Evolutionary conservation across 495 filamentous ascomycete species (phyloP).

Genomic region (Podospora pseudocomata): DNA sequence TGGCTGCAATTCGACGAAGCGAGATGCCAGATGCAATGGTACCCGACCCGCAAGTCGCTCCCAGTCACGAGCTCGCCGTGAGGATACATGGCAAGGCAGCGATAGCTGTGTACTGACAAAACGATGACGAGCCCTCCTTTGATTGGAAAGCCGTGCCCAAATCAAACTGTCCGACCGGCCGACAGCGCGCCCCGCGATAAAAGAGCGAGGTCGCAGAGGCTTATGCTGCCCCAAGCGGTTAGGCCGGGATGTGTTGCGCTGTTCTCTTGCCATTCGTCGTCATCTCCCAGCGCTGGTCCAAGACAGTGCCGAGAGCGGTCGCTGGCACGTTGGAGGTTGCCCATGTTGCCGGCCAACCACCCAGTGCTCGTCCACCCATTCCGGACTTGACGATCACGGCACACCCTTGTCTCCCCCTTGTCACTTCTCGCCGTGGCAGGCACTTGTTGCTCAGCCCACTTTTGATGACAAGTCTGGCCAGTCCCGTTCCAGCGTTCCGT

Average conservation of each 20-base stretch:
- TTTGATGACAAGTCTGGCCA: constrained; percentile 26
- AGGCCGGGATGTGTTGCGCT: constrained; percentile 17
- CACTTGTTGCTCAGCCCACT: constrained; percentile 31
- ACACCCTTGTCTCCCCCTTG: constrained; percentile 21
- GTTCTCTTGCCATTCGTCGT: constrained; percentile 31
- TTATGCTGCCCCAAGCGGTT: not conserved
- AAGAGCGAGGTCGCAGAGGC: not conserved
- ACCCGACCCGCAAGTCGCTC: constrained; percentile 30
- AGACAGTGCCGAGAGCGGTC: constrained; percentile 19
- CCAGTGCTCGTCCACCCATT: constrained; percentile 26
- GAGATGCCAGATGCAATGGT: constrained; percentile 26
- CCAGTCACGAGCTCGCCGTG: constrained; percentile 7
- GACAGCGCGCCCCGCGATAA: not conserved
- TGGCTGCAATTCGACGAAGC: constrained; percentile 11
- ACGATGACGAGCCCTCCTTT: not conserved
- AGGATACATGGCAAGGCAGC: constrained; percentile 19
- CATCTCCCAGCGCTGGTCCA: constrained; percentile 19
- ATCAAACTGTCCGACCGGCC: not conserved
- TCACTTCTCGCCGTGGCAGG: constrained; percentile 13
- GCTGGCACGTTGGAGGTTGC: constrained; percentile 14
- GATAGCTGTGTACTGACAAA: constrained; percentile 29
- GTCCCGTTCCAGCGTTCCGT: constrained; percentile 31
- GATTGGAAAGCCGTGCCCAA: not conserved
- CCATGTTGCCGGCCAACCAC: not conserved
- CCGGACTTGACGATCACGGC: constrained; percentile 21